These are phyloP conservation scores for Penicillium coffeae DNA, from an alignment of 495 filamentous ascomycete genomes.

Conservation along the genomic window DNA sequence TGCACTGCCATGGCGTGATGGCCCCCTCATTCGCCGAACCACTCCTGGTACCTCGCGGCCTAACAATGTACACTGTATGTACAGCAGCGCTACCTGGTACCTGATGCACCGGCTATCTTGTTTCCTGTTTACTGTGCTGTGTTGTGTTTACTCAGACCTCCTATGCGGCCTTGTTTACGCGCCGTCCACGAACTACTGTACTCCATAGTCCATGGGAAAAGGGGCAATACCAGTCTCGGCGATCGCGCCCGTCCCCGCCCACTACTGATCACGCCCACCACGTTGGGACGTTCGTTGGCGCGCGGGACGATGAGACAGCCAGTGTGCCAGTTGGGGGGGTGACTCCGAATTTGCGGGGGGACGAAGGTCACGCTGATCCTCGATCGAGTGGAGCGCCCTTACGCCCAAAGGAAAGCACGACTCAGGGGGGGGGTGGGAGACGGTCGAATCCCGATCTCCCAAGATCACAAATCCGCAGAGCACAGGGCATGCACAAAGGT, in stretches of 20 bases:
- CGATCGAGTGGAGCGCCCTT: neutral
- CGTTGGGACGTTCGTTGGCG: constrained; percentile 8
- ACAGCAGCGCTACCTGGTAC: neutral
- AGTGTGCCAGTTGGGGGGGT: constrained; percentile 1
- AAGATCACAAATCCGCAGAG: neutral
- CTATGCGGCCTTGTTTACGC: too few species aligned
- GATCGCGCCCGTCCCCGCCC: too few species aligned
- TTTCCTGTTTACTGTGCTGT: neutral
- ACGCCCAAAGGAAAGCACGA: neutral
- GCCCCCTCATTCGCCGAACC: constrained; percentile 16
- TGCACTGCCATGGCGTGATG: constrained; percentile 31
- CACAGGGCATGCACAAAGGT: neutral
- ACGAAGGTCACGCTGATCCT: constrained; percentile 3
- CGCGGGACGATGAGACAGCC: constrained; percentile 13
- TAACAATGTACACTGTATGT: neutral
- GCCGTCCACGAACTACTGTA: too few species aligned
- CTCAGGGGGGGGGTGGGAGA: neutral
- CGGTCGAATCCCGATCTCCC: neutral
- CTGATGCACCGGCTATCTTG: neutral
- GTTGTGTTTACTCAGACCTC: too few species aligned
- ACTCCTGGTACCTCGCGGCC: constrained; percentile 6
- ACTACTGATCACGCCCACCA: constrained; percentile 6
- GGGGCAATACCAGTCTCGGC: too few species aligned
- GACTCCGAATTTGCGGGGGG: constrained; percentile 3
- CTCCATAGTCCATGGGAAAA: too few species aligned